These are phyloP conservation scores for Botrytis paeoniae DNA, from an alignment of 2,329 filamentous ascomycete species.

Conservation along the genomic window DNA sequence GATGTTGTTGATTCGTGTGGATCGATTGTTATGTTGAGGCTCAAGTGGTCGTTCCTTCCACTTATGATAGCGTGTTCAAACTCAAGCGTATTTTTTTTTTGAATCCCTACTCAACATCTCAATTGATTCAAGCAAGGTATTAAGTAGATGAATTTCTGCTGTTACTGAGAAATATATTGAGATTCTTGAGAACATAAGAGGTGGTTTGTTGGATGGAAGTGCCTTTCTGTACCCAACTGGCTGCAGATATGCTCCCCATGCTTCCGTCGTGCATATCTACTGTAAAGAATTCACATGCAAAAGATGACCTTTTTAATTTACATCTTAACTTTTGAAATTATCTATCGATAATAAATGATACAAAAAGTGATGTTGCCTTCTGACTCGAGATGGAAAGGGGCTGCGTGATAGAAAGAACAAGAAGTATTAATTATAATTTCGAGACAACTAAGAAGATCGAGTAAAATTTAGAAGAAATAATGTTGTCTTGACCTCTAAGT, in stretches of 20 bases:
- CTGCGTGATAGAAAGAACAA: neutral
- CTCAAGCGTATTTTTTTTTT: neutral
- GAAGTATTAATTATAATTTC: neutral
- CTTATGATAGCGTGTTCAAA: neutral
- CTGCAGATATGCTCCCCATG: neutral
- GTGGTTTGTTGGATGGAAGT: neutral
- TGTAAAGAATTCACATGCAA: neutral
- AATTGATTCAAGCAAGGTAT: neutral
- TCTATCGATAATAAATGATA: neutral
- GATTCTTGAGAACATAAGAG: accelerated
- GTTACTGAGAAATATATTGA: neutral
- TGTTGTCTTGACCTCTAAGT: neutral
- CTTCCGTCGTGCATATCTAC: neutral
- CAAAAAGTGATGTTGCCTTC: neutral
- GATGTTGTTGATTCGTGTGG: accelerated
- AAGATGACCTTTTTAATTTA: neutral
- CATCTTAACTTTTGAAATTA: accelerated
- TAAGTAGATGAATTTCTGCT: accelerated
- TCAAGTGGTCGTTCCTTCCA: neutral
- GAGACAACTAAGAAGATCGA: neutral
- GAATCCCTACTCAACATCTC: neutral
- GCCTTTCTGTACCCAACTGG: neutral
- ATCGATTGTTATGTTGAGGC: neutral
- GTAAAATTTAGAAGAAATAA: neutral
- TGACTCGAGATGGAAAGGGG: neutral